Base-by-base conservation (phyloP, 2,329 filamentous ascomycete species). In the Nigrospora oryzae region DNA sequence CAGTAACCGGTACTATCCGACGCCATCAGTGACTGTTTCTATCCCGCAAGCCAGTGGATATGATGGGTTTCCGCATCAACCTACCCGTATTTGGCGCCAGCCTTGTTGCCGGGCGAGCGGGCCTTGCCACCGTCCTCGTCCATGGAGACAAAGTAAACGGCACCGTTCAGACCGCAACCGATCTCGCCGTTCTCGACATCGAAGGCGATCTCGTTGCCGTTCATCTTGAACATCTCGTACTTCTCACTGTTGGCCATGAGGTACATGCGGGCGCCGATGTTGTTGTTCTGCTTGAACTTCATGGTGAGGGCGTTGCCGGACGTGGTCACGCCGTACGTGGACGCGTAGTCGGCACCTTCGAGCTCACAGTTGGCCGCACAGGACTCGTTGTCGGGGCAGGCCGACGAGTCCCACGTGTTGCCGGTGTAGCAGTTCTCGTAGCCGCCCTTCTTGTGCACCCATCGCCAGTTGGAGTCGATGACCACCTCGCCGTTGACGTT, bases 181-280 rank as follows among this genome's bases (percentile, higher is more conserved):
- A 82, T 66, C 49, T 73, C 69, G 34, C 75, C 78, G 36, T 79
- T 71, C 56, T 83, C 79, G 13, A 82, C 77, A 42, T 81, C 77
- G 48, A 83, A 81, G 30, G 74, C 75, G 59, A 83, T 74, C 56
- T 83, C 79, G 53, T 75, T 67, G 60, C 75, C 75, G 47, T 73
- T 67, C 45, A 80, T 63, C 47, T 75, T 68, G 62, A 81, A 73
- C 51, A 72, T 66, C 59, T 79, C 59, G 56, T 81, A 81, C 39
- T 68, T 70, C 46, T 63, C 65, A 41, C 74, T 70, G 45, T 69
- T 63, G 49, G 68, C 67, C 62, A 81, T 68, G 45, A 81, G 65
- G 57, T 79, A 81, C 36, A 77, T 56, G 49, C 77, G 69, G 14
- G 72, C 54, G 13, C 59, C 59, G 35, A 63, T 45, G 42, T 63